Base-by-base conservation (phyloP, 2,329 filamentous ascomycete genomes). In the Eutypella sp. region DNA sequence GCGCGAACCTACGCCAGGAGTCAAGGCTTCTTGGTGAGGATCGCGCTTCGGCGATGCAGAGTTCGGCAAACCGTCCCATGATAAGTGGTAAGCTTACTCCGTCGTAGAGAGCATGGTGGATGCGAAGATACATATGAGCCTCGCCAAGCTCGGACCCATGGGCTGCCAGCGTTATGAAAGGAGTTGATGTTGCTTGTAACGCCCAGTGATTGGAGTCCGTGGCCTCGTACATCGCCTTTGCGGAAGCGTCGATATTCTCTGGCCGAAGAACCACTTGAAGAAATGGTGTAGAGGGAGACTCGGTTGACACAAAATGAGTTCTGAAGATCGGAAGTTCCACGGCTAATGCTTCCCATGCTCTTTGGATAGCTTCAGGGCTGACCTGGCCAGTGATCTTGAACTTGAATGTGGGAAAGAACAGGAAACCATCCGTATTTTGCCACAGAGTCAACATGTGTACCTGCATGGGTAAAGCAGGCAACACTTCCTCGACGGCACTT, bases 31-130 rank as follows among this genome's bases (percentile, higher is more conserved):
- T 2, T 13, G 19, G 23, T 25, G 13, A 19, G 9, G 8, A 13
- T 9, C 41, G 13, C 5, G 27, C 15, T 6, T 39, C 4, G n/a
- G 23, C 41, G 41, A 18, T 40, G 34, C 56, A 63, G 13, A 67
- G 52, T 7, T 51, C 42, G 2, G 49, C 16, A 22, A 74, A 65
- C 1, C 63, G 58, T 2, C 74, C 60, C 19, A 89, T 68, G 5
- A 95, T 67, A 1, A 75, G 61, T 1, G 83, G 79, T 4, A 96
- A 70, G 56, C 87, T 93, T 48, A 95, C 75, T 5, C 84, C 90
- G 62, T 96, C 92, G 59, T 96, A 97, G 0, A 96, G 72, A 0
- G 87, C 87, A 62, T 97, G 91, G 51, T 96, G 90, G 4, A 96
- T 84, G 22, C 72, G 72, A 5, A 89, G 70, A 2, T 76, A 67